Conservation (phyloP, 2,329 filamentous ascomycete genomes). For the Gaeumannomyces sp. region DNA sequence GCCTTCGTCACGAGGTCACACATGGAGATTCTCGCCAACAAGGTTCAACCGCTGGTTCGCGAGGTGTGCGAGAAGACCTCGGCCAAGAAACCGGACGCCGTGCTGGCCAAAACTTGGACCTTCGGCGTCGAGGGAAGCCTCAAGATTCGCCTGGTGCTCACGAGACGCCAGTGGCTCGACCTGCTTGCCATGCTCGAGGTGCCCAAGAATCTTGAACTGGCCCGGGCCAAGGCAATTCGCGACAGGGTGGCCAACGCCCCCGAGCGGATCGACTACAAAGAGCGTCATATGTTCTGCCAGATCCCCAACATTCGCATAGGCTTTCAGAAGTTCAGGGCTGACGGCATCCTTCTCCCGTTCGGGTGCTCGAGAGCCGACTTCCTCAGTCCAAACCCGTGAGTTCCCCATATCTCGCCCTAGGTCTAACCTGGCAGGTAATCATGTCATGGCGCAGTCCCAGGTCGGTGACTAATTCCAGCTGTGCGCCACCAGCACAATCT, state of each 20-base stretch:
- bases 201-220: no score
- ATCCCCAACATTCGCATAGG: constrained; percentile 13
- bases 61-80: constrained; percentile 27
- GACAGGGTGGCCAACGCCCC: no score
- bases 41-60: constrained; percentile 19
- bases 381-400: no score
- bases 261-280: constrained; percentile 8
- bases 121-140: not conserved
- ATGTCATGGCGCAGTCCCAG: no score
- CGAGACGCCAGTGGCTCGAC: not conserved
- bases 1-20: constrained; percentile 16
- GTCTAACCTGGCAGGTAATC: no score
- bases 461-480: no score
- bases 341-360: constrained; percentile 20
- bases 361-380: constrained; percentile 9
- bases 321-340: constrained; percentile 14
- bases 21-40: not conserved
- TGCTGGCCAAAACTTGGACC: no score
- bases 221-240: no score
- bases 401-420: no score
- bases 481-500: no score
- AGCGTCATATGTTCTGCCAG: constrained; percentile 1
- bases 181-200: not conserved
- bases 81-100: not conserved
- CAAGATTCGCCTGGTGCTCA: constrained; percentile 6